Evolutionary conservation across 805 yeast species (phyloP), one percentile per base, ranked within the genome.

Genomic region (Brettanomyces custersianus): DNA sequence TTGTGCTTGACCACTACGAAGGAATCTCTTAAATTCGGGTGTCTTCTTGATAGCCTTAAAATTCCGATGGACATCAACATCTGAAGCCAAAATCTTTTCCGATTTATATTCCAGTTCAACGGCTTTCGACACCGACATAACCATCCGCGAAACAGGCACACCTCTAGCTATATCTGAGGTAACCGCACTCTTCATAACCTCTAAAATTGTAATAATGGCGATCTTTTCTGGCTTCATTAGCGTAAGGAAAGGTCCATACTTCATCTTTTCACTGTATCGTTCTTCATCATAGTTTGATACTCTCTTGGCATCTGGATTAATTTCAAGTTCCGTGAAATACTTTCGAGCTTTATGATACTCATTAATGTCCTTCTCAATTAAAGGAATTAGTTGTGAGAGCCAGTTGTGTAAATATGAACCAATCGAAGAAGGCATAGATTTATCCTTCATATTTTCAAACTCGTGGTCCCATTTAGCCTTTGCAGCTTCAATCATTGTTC

Each of bases 391-490:
- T 32, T 74, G 77, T 36, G 69, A 68, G 45, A 80, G 80, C 98
- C 98, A 92, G 40, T 74, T 72, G 74, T 86, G 92, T 27, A 92
- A 60, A 45, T 77, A 77, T 1, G 77, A 78, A 40, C 86, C 87
- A 27, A 88, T 62, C 10, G 74, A 70, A 39, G 74, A 72, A 31
- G 74, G 71, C 26, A 76, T 56, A 4, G 74, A 55, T 34, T 54
- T 56, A 40, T 55, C 61, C 38, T 54, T 56, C 19, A 54, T 36
- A 22, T 43, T 49, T 47, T 85, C 94, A 46, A 73, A 80, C 43
- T 79, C 88, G 46, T 77, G 79, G 53, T 75, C 79, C 98, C 98
- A 90, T 55, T 83, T 80, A 49, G 80, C 85, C 43, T 73, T 75
- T 1, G 97, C 94, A 1, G 90, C 88, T 43, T 82, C 88, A 2